These are phyloP conservation scores for Kewa caespitosa DNA, from an alignment of 179 eudicot species.

Conservation along the genomic window DNA sequence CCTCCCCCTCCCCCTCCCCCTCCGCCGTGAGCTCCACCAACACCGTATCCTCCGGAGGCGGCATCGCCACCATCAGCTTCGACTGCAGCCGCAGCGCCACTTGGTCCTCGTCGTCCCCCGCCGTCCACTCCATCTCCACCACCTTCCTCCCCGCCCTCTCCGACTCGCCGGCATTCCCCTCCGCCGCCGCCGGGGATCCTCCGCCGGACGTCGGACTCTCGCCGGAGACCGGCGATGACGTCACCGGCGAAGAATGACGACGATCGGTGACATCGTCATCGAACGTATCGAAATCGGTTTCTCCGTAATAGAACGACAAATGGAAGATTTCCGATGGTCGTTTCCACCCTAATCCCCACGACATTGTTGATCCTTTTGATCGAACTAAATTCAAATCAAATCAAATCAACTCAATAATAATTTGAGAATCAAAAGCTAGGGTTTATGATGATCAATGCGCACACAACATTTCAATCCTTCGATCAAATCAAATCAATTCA, in stretches of 20 bases:
- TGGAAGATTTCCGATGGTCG: slow-evolving; percentile 75
- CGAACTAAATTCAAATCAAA: background rate
- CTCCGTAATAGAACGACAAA: slow-evolving; percentile 68
- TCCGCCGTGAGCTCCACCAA: slow-evolving; percentile 43
- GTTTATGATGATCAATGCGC: too few species aligned
- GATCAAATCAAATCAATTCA: too few species aligned
- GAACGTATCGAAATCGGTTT: too few species aligned
- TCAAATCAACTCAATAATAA: too few species aligned
- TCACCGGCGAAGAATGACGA: slow-evolving; percentile 24
- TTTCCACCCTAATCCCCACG: slow-evolving; percentile 99
- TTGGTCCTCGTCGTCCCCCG: slow-evolving; percentile 97
- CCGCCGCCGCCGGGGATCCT: background rate
- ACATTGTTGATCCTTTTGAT: slow-evolving; percentile 43
- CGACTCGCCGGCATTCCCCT: background rate
- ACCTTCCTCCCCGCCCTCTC: slow-evolving; percentile 28
- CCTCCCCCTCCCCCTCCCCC: slow-evolving; percentile 24
- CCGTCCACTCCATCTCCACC: slow-evolving; percentile 80
- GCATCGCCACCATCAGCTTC: slow-evolving; percentile 87
- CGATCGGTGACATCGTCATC: slow-evolving; percentile 17
- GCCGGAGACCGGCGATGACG: slow-evolving; percentile 16
- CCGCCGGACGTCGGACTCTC: slow-evolving; percentile 2
- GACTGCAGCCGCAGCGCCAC: slow-evolving; percentile 76
- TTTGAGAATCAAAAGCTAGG: too few species aligned
- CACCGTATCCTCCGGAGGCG: slow-evolving; percentile 77
- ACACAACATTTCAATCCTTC: too few species aligned